Conservation (phyloP, 2,329 filamentous ascomycete genomes). For the Alternaria sp. region DNA sequence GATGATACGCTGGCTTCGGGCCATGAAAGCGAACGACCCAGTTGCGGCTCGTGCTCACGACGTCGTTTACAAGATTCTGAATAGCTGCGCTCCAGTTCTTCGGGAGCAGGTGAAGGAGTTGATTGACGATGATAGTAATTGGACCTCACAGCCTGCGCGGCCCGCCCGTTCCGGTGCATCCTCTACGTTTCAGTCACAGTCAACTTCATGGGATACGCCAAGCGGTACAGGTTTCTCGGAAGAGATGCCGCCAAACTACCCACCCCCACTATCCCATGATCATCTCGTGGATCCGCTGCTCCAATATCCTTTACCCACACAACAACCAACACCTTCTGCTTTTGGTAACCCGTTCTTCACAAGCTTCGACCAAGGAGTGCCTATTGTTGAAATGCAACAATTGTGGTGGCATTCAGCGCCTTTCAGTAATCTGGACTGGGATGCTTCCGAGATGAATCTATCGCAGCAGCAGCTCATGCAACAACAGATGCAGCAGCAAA, state of each 20-base stretch:
- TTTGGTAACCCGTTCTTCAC: constrained; percentile 38
- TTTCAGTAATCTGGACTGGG: not conserved
- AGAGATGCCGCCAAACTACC: not conserved
- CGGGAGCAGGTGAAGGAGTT: constrained; percentile 26
- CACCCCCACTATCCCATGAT: not conserved
- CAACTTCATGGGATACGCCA: not conserved
- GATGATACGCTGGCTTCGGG: constrained; percentile 45
- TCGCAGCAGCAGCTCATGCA: constrained; percentile 11
- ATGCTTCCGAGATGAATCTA: not conserved
- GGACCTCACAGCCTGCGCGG: not conserved
- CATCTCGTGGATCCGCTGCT: not conserved
- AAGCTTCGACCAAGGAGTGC: constrained; percentile 29
- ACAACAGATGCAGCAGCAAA: constrained; percentile 3
- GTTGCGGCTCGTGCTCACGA: constrained; percentile 44
- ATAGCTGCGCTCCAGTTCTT: constrained; percentile 22
- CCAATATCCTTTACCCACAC: not conserved
- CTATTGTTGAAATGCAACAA: constrained; percentile 22
- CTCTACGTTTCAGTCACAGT: not conserved
- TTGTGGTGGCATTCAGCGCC: constrained; percentile 16
- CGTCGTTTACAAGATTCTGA: constrained; percentile 28
- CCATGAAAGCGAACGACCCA: constrained; percentile 39
- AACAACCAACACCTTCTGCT: constrained; percentile 1
- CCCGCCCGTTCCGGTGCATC: not conserved
- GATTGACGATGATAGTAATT: constrained; percentile 3
- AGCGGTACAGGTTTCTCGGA: not conserved